A percentile compares a stretch with the other conserved stretches of the same genome.
Evolutionary conservation across 805 yeast species (phyloP).

Genomic region (Starmerella geochares): DNA sequence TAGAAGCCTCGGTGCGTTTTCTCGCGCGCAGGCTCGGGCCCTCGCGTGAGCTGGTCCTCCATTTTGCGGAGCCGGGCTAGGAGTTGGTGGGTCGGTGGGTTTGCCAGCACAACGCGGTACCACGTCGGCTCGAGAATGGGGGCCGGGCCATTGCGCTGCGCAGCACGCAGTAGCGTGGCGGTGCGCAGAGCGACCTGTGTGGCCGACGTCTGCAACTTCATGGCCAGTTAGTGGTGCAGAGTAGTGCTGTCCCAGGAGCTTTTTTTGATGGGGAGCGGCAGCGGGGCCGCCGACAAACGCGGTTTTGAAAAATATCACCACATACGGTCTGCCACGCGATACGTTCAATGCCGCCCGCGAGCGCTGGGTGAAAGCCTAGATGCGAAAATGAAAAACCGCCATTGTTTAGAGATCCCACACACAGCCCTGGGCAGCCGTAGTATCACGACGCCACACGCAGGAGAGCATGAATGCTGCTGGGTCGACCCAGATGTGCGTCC

Average conservation of each 20-base stretch:
- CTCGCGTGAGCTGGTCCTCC: constrained; percentile 21
- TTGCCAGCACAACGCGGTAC: constrained; percentile 72
- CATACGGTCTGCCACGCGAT: neutral
- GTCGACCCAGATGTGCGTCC: neutral
- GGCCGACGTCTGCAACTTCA: constrained; percentile 72
- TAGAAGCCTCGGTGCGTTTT: constrained; percentile 28
- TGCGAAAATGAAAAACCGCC: neutral
- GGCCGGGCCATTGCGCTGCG: constrained; percentile 29
- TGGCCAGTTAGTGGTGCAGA: constrained; percentile 25
- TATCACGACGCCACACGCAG: neutral
- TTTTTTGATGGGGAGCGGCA: too few species aligned
- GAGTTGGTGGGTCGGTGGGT: constrained; percentile 67
- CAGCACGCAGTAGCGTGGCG: constrained; percentile 60
- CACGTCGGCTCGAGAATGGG: constrained; percentile 69
- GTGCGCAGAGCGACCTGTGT: constrained; percentile 70
- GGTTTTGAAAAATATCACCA: constrained; percentile 6
- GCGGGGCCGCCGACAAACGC: too few species aligned
- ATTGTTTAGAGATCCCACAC: neutral
- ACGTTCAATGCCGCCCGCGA: neutral
- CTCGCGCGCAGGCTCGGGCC: constrained; percentile 5
- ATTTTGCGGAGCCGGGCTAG: constrained; percentile 36
- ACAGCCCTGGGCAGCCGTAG: too few species aligned
- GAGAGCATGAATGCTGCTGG: constrained; percentile 4
- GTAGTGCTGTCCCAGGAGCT: neutral
- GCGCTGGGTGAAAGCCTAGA: too few species aligned